These are phyloP conservation scores for Ploettnerulaceae sp. DNA, from an alignment of 2,329 filamentous ascomycete genomes.

Conservation along the genomic window DNA sequence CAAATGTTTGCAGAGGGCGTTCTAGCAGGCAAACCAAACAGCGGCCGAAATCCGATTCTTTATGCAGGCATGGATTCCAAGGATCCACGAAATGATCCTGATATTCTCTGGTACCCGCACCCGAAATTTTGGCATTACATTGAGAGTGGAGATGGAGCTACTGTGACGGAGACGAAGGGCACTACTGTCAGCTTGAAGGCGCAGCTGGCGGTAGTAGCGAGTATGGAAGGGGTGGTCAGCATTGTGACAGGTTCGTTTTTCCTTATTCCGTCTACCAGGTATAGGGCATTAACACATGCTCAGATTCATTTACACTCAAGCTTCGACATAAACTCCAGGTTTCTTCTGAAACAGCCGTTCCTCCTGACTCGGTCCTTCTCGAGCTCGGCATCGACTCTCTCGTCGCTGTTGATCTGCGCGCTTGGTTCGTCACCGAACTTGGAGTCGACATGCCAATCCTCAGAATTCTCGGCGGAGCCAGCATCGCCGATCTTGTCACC, in stretches of 20 bases:
- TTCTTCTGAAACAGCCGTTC: background rate
- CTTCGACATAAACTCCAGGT: constrained; percentile 12
- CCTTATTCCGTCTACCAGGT: background rate
- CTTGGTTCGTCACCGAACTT: constrained; percentile 17
- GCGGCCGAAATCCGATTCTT: constrained; percentile 6
- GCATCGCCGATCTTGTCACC: constrained; percentile 1
- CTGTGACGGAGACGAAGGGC: background rate
- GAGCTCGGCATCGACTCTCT: constrained; percentile 25
- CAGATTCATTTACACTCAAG: constrained; percentile 7
- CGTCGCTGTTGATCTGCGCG: constrained; percentile 18
- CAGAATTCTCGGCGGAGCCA: constrained; percentile 6
- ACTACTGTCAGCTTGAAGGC: constrained; percentile 6
- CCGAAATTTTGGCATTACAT: background rate
- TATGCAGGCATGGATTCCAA: constrained; percentile 9
- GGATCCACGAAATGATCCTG: constrained; percentile 5
- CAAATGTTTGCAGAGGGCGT: constrained; percentile 41
- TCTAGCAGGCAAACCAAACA: constrained; percentile 32
- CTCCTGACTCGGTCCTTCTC: constrained; percentile 19
- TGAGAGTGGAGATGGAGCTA: constrained; percentile 1
- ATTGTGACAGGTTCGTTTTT: constrained; percentile 5
- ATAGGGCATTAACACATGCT: background rate
- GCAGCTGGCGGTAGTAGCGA: background rate
- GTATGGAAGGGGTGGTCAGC: constrained; percentile 4
- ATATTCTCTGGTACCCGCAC: constrained; percentile 12
- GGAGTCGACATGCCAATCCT: constrained; percentile 14